Base-by-base conservation (phyloP, 441 rosid species). In the Gossypium davidsonii region DNA sequence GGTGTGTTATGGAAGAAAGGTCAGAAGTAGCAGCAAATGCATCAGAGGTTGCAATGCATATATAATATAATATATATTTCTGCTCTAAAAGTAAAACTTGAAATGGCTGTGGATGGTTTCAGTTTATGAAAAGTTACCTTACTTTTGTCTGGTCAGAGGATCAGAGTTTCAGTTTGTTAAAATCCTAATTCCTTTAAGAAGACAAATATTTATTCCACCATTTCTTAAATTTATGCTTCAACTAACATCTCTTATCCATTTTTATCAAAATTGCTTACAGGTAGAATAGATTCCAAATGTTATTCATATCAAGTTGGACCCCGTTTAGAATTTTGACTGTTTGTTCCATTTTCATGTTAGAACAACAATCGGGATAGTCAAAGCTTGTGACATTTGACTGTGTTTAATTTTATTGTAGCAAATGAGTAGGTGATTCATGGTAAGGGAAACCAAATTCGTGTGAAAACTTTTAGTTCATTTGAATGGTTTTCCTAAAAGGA, bases 1-100 rank as follows among this genome's bases (percentile, higher is more conserved):
- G 97, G 97, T 8, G 98, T 88, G 25, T 78, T 96, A 71, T 88
- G 97, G 86, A 96, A 89, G 89, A 96, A 90, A 78, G 89, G 88
- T 51, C 97, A 90, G 79, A 88, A 91, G 84, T 86, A 78, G 76
- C 26, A 60, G 2, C 2, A 65, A 60, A 37, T 10, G 4, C 3
- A 1, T 23, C 8, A 51, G 55, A 71, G 73, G 76, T 74, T 49
- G 39, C 64, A 37, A 9, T 52, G 57, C 39, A 34, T 34, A 34
- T 34, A 34, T 34, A 34, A 34, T 34, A 34, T 6, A 15, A 8
- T 39, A 12, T 44, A 11, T 12, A 18, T 73, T 55, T 48, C 26
- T 4, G 4, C 49, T 10, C 59, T 26, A 12, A 34, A 34, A 34
- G 8, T 1, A 34, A 21, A 44, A 28, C 15, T n/a, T 52, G 3